These are phyloP conservation scores for Chytriomyces hyalinus DNA, from an alignment of 192 early-diverging fungal genomes.

Conservation along the genomic window DNA sequence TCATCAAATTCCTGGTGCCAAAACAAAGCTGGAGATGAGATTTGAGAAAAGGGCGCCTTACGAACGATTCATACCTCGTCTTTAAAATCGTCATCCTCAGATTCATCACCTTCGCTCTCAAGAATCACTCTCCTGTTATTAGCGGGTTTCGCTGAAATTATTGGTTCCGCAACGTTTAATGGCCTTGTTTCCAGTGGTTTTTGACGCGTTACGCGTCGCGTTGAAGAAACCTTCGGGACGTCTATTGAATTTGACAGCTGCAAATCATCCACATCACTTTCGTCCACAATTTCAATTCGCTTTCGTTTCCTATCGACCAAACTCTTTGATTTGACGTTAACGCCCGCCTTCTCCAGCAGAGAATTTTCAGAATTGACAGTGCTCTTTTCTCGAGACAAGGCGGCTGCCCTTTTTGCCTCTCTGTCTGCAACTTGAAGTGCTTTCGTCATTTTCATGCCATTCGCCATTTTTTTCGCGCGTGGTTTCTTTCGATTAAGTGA, in stretches of 20 bases:
- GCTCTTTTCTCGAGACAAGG: neutral
- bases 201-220: neutral
- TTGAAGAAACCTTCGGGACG: neutral
- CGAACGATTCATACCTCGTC: too few relatives aligned
- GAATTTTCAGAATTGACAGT: neutral
- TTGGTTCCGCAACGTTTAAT: neutral
- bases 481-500: neutral
- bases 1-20: neutral
- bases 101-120: too few relatives aligned
- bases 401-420: neutral
- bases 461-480: conserved; percentile 11
- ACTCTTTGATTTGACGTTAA: neutral
- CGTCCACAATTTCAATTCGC: neutral
- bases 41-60: too few relatives aligned
- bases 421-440: neutral
- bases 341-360: neutral
- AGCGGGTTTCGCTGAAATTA: neutral
- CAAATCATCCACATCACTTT: neutral
- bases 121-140: neutral
- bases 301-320: conserved; percentile 2
- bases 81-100: too few relatives aligned
- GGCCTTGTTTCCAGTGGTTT: neutral
- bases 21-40: too few relatives aligned
- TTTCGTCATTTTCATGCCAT: conserved; percentile 22
- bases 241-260: neutral